phyloP scores from a whole-genome alignment of 2,329 filamentous ascomycete species.

The Clarireedia paspali region DNA sequence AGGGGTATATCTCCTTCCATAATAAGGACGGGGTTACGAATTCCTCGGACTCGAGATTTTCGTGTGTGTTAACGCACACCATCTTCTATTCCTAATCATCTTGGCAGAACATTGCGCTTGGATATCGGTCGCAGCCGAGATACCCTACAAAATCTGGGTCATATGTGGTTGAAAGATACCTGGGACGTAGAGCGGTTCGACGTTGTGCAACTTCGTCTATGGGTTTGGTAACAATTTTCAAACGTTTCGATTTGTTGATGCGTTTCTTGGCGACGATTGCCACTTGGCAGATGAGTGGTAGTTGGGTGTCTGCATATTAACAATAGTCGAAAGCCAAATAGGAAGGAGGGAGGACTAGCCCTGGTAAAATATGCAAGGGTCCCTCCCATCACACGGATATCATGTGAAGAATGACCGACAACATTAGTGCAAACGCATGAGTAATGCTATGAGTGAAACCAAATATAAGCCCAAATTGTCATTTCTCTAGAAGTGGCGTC shows the following conservation, averaged over 20 bases:
- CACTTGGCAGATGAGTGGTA: too few relatives aligned
- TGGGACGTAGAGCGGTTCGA: background rate
- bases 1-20: conserved; percentile 4
- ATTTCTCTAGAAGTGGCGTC: too few relatives aligned
- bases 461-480: too few relatives aligned
- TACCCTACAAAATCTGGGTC: background rate
- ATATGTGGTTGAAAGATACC: background rate
- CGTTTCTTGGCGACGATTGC: background rate
- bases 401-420: background rate
- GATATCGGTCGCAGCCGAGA: background rate
- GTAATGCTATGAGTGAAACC: too few relatives aligned
- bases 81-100: background rate
- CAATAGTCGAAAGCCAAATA: background rate
- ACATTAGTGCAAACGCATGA: background rate
- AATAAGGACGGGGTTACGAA: background rate
- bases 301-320: too few relatives aligned
- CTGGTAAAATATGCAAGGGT: background rate
- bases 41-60: background rate
- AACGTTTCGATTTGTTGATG: background rate
- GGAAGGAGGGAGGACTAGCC: background rate
- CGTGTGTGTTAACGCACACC: background rate
- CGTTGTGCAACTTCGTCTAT: background rate
- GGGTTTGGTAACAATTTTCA: too few relatives aligned
- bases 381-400: background rate
- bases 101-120: background rate